Percentiles rank a stretch among this genome's conserved stretches.
Conservation (phyloP, 352 stramenopile species). For the Chrysophaeum taylorii region DNA sequence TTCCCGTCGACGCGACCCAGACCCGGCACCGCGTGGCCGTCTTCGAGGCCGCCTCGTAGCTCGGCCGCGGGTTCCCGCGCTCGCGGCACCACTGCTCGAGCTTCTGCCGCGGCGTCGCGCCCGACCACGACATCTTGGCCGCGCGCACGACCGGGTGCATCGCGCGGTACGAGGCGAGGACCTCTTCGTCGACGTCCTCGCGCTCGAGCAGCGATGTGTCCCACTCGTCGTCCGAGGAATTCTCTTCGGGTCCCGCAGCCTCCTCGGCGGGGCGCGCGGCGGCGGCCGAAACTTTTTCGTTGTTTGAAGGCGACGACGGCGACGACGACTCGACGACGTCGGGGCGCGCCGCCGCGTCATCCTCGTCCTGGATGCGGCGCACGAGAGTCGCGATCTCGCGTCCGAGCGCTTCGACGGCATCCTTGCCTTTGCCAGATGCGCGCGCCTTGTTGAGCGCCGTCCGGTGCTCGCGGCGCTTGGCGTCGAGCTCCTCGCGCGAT, state of each 20-base stretch:
- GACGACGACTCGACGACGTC: neutral
- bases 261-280: neutral
- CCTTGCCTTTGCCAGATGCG: neutral
- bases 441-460: neutral
- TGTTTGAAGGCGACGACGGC: neutral
- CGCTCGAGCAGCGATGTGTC: too few relatives aligned
- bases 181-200: neutral
- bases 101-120: constrained; percentile 66
- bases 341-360: neutral
- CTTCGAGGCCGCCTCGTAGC: constrained; percentile 12
- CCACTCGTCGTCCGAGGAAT: neutral
- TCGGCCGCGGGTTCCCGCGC: constrained; percentile 57
- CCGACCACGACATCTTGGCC: constrained; percentile 16
- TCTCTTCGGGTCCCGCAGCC: neutral
- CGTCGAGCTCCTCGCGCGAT: neutral
- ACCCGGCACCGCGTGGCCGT: neutral
- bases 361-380: too few relatives aligned
- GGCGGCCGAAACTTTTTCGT: neutral
- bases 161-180: neutral
- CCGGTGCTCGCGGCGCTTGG: neutral
- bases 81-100: constrained; percentile 75
- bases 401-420: neutral
- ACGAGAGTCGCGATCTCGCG: too few relatives aligned
- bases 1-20: constrained; percentile 22
- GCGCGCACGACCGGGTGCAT: neutral